These are phyloP conservation scores for Pestalotiopsis fici DNA, from an alignment of 2,329 filamentous ascomycete genomes.

Conservation along the genomic window DNA sequence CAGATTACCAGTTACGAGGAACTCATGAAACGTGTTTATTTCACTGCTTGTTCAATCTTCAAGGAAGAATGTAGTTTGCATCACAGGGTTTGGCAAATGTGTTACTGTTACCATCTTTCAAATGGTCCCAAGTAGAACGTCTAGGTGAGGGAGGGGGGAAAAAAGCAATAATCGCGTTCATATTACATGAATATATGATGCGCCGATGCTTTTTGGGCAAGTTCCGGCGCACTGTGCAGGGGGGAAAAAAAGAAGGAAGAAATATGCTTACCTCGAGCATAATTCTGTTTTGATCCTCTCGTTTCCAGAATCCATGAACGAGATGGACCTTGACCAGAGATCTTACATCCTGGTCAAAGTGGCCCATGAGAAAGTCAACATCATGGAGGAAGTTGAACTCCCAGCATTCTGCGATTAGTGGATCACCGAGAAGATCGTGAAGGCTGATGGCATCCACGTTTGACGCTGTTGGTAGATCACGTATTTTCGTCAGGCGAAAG, in stretches of 20 bases:
- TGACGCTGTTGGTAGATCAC: conserved; percentile 55
- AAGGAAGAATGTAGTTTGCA: too few species aligned
- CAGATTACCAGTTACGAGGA: conserved; percentile 2
- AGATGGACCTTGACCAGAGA: conserved; percentile 53
- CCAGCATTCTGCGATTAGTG: conserved; percentile 72
- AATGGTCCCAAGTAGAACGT: too few species aligned
- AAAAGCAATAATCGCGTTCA: too few species aligned
- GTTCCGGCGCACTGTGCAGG: too few species aligned
- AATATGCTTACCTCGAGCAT: conserved; percentile 52
- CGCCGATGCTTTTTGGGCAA: too few species aligned
- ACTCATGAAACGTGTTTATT: neutral
- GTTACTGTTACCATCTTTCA: too few species aligned
- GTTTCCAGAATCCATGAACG: conserved; percentile 67
- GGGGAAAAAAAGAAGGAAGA: neutral
- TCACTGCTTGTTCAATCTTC: too few species aligned
- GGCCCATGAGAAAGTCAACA: conserved; percentile 54
- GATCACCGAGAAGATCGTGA: conserved; percentile 70
- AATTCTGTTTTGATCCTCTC: conserved; percentile 61
- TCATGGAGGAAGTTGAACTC: conserved; percentile 71
- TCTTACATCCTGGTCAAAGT: conserved; percentile 53
- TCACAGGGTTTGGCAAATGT: too few species aligned
- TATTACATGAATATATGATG: too few species aligned
- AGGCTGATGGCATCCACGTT: conserved; percentile 70
- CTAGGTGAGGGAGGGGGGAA: too few species aligned
- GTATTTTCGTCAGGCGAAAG: conserved; percentile 70